Evolutionary conservation across 2,329 filamentous ascomycete species (phyloP).

Genomic region (Anisogramma anomala): DNA sequence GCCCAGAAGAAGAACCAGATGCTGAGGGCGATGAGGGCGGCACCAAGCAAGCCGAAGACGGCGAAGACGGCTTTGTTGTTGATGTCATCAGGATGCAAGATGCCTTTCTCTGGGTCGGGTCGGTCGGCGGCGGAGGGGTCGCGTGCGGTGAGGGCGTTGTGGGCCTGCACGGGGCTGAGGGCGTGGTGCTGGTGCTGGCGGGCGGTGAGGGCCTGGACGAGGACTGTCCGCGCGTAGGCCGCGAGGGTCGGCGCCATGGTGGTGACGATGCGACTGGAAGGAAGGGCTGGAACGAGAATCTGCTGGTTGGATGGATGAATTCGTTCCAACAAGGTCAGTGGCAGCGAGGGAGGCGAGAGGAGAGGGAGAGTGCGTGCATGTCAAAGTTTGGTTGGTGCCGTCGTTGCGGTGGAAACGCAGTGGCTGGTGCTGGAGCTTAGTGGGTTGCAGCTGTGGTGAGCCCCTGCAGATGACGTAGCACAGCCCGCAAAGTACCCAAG

Average conservation of each 20-base stretch:
- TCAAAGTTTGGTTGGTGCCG: too few relatives aligned
- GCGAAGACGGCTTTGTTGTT: conserved; percentile 66
- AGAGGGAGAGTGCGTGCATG: too few relatives aligned
- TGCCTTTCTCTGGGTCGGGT: conserved; percentile 33
- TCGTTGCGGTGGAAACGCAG: too few relatives aligned
- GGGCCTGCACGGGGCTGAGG: conserved; percentile 33
- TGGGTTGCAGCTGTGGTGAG: too few relatives aligned
- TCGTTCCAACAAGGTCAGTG: too few relatives aligned
- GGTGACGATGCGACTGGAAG: conserved; percentile 2
- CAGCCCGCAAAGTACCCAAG: too few relatives aligned
- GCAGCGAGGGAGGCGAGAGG: too few relatives aligned
- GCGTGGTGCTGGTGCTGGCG: conserved; percentile 16
- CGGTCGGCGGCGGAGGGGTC: conserved; percentile 22
- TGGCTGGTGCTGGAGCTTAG: too few relatives aligned
- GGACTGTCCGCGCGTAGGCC: conserved; percentile 8
- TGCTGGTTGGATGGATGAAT: conserved; percentile 16
- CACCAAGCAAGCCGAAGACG: conserved; percentile 74
- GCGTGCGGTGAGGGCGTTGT: conserved; percentile 31
- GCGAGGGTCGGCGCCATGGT: conserved; percentile 29
- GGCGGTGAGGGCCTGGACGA: conserved; percentile 22
- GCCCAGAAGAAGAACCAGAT: conserved; percentile 99
- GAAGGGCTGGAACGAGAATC: neutral
- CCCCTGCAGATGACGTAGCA: too few relatives aligned
- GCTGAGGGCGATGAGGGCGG: conserved; percentile 57
- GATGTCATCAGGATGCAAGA: conserved; percentile 43